Percentiles rank a stretch among this genome's conserved stretches.
Conservation (phyloP, 164 flowering plant species). For the Vitis riparia region DNA sequence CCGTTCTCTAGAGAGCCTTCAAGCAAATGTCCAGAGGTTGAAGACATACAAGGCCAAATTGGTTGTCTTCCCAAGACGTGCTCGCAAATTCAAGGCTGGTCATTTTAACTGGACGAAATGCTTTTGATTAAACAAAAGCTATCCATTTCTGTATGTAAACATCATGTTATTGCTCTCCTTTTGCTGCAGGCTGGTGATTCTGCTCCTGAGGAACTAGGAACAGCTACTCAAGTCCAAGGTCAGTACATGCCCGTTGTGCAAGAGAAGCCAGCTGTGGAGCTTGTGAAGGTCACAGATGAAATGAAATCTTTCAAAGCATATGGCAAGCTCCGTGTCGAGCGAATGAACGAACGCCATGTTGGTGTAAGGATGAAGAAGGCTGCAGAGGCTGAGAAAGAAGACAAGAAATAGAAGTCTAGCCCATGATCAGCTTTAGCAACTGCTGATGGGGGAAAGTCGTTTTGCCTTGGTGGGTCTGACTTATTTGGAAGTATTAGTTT, state of each 20-base stretch:
- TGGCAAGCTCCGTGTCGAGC: conserved; percentile 35
- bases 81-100: conserved; percentile 75
- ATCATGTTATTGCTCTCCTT: not conserved
- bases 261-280: conserved; percentile 39
- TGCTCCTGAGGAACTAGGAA: conserved; percentile 38
- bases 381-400: conserved; percentile 52
- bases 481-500: too few relatives aligned
- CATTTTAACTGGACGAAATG: not conserved
- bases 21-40: conserved; percentile 74
- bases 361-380: conserved; percentile 45
- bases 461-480: too few relatives aligned
- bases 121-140: not conserved
- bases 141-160: too few relatives aligned
- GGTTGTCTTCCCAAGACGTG: conserved; percentile 82
- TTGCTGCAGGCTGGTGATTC: conserved; percentile 44
- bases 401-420: conserved; percentile 28
- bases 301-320: conserved; percentile 47
- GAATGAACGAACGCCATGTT: conserved; percentile 28
- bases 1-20: conserved; percentile 74
- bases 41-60: conserved; percentile 84
- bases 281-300: conserved; percentile 42
- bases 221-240: conserved; percentile 38
- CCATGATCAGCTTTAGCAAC: too few relatives aligned
- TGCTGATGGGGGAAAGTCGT: too few relatives aligned
- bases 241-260: conserved; percentile 30